Conservation (phyloP, 2,329 filamentous ascomycete genomes). For the Escovopsis sp. region DNA sequence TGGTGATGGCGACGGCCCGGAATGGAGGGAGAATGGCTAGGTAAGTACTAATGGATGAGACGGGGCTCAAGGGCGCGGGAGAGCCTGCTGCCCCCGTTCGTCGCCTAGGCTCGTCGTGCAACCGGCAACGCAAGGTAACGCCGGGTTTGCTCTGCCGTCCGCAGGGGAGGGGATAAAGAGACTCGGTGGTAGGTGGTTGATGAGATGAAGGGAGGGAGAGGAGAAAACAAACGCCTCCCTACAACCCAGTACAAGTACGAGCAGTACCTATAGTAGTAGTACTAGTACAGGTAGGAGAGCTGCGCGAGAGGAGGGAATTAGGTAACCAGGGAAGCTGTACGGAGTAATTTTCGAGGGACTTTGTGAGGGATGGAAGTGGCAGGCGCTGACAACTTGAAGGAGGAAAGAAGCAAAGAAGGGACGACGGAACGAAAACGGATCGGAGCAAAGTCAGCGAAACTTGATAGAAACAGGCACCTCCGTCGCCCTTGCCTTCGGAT, state of each 20-base stretch:
- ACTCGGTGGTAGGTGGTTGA: too few relatives aligned
- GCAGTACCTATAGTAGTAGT: too few relatives aligned
- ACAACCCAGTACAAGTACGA: background rate
- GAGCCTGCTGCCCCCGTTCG: conserved; percentile 1
- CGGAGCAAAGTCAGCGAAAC: too few relatives aligned
- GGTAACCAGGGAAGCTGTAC: too few relatives aligned
- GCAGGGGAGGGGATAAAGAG: too few relatives aligned
- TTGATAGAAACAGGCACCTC: too few relatives aligned
- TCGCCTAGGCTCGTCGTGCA: conserved; percentile 1
- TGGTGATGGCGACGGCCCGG: too few relatives aligned
- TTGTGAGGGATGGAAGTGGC: background rate
- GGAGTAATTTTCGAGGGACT: too few relatives aligned
- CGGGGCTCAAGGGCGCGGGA: background rate
- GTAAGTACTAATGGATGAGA: background rate
- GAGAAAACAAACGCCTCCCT: background rate
- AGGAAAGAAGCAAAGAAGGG: conserved; percentile 3
- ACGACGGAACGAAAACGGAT: too few relatives aligned
- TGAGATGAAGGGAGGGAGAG: background rate
- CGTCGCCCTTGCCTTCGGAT: too few relatives aligned
- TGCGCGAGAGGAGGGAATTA: background rate
- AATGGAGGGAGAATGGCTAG: background rate
- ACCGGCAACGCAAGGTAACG: conserved; percentile 3
- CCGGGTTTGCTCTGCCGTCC: background rate
- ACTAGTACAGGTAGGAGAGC: too few relatives aligned
- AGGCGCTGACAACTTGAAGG: conserved; percentile 2